Percentiles rank a stretch among this genome's conserved stretches.
These are phyloP conservation scores for Endocarpon pusillum DNA, from an alignment of 495 filamentous ascomycete species.

Conservation along the genomic window DNA sequence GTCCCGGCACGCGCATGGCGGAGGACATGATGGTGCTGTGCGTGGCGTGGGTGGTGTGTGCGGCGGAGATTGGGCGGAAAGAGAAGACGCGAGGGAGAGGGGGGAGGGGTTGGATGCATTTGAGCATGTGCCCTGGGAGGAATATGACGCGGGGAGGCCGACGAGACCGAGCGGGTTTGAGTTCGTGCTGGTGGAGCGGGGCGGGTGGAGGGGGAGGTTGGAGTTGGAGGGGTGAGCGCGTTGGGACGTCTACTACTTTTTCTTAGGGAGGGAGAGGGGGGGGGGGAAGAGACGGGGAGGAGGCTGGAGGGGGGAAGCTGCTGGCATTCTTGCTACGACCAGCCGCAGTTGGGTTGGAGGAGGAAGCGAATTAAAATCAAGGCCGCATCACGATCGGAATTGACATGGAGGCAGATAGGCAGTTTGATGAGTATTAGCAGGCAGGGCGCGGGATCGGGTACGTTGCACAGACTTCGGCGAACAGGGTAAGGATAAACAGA, in stretches of 20 bases:
- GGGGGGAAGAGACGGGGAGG: slow-evolving; percentile 2
- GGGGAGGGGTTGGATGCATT: not conserved
- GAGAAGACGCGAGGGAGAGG: slow-evolving; percentile 6
- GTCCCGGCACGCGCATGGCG: slow-evolving; percentile 38
- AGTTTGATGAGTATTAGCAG: too few relatives aligned
- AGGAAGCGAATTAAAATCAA: slow-evolving; percentile 2
- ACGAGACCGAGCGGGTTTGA: too few relatives aligned
- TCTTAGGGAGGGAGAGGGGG: slow-evolving; percentile 2
- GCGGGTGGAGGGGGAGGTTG: slow-evolving; percentile 1
- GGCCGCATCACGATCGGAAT: slow-evolving; percentile 1
- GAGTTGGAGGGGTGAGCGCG: not conserved
- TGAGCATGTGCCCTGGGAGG: too few relatives aligned
- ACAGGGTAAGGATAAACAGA: too few relatives aligned
- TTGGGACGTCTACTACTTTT: too few relatives aligned
- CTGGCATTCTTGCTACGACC: too few relatives aligned
- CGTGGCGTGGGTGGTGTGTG: slow-evolving; percentile 11
- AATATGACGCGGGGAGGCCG: too few relatives aligned
- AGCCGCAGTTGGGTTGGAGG: slow-evolving; percentile 1
- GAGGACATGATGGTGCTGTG: slow-evolving; percentile 9
- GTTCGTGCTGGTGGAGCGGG: not conserved
- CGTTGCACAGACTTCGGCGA: too few relatives aligned
- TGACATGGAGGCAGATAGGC: too few relatives aligned
- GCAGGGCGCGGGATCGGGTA: too few relatives aligned
- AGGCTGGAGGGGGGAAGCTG: not conserved
- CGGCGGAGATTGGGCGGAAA: slow-evolving; percentile 4